Conservation (phyloP, 2,329 filamentous ascomycete species). For the Hymenoscyphus fraxineus region DNA sequence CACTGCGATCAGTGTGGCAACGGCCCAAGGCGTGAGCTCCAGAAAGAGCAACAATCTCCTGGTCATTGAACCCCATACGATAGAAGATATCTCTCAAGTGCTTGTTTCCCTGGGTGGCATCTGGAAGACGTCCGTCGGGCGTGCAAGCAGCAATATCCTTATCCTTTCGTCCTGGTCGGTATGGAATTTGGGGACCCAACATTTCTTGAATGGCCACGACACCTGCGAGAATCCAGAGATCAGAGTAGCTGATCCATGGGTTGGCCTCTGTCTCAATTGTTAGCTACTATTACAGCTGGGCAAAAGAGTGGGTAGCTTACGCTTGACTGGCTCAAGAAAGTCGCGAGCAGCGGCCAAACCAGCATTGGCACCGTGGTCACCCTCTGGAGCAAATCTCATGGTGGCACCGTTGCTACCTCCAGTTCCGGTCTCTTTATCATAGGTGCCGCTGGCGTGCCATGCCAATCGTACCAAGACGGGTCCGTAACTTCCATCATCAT, state of each 20-base stretch:
- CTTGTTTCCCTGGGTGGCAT: conserved; percentile 71
- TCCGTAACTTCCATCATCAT: conserved; percentile 94
- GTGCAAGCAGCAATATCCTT: conserved; percentile 80
- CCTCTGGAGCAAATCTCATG: conserved; percentile 91
- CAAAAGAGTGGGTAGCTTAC: conserved; percentile 42
- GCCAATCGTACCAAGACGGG: conserved; percentile 86
- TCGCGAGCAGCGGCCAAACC: conserved; percentile 82
- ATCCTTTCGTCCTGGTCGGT: conserved; percentile 81
- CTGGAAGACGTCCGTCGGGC: conserved; percentile 85
- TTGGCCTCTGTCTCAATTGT: conserved; percentile 56
- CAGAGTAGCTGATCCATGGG: conserved; percentile 95
- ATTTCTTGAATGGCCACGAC: conserved; percentile 90
- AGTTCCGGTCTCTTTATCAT: conserved; percentile 80
- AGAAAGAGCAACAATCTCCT: conserved; percentile 86
- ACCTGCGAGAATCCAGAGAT: conserved; percentile 91
- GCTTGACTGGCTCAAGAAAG: conserved; percentile 89
- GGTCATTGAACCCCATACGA: conserved; percentile 97
- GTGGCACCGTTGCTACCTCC: conserved; percentile 95
- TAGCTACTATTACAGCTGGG: conserved; percentile 13
- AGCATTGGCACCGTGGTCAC: conserved; percentile 88
- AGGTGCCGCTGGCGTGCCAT: conserved; percentile 93
- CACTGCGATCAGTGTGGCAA: conserved; percentile 83
- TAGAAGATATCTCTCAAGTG: conserved; percentile 91
- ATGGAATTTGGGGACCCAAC: conserved; percentile 83
- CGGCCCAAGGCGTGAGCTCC: conserved; percentile 86